Conservation (phyloP, 495 filamentous ascomycete genomes). For the Hypoxylon fuscum region DNA sequence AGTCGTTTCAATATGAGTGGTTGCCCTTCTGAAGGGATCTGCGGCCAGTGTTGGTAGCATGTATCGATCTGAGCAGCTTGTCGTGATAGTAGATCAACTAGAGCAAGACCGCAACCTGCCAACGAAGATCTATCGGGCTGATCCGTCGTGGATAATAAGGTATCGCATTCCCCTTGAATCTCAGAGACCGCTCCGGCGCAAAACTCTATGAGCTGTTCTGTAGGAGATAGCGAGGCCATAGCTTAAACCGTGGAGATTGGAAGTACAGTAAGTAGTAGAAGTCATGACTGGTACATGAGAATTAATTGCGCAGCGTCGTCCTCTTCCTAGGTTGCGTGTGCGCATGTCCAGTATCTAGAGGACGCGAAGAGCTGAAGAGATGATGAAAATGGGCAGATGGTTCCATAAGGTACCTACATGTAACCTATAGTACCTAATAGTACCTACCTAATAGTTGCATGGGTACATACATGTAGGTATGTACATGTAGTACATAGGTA, state of each 20-base stretch:
- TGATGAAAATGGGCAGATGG: no score
- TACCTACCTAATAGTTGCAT: no score
- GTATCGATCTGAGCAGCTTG: constrained; percentile 43
- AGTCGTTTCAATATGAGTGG: constrained; percentile 44
- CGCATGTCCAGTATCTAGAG: no score
- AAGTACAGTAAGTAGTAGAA: no score
- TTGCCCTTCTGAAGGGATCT: constrained; percentile 8
- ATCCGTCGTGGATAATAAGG: constrained; percentile 18
- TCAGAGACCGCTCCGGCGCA: constrained; percentile 29
- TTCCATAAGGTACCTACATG: no score
- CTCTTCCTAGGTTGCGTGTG: no score
- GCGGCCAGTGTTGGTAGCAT: constrained; percentile 20
- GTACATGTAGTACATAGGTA: no score
- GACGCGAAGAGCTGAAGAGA: no score
- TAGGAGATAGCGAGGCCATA: constrained; percentile 32
- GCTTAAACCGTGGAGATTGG: neutral
- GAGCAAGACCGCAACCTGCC: constrained; percentile 47
- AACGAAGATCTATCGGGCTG: constrained; percentile 20
- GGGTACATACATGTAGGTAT: no score
- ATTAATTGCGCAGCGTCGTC: no score
- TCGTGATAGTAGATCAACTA: constrained; percentile 48
- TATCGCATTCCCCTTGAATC: constrained; percentile 44
- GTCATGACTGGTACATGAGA: no score
- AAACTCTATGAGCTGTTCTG: constrained; percentile 31
- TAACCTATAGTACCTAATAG: no score